These are phyloP conservation scores for Cercophora newfieldiana DNA, from an alignment of 495 filamentous ascomycete genomes.

Conservation along the genomic window DNA sequence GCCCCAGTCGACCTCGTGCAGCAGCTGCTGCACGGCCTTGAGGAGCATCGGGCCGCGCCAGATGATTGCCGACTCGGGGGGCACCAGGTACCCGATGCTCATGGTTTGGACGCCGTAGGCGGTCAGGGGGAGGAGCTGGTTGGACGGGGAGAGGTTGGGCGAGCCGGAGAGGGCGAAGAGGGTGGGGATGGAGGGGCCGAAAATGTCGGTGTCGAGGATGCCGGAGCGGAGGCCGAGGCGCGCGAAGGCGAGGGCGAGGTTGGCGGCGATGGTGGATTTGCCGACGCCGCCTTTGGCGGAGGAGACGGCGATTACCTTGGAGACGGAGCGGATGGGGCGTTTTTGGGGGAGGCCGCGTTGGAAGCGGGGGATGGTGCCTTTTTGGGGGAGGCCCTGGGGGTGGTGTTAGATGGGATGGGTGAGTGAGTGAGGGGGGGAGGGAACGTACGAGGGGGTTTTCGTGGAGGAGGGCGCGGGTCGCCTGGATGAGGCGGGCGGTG, in stretches of 20 bases:
- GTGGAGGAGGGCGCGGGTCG: constrained; percentile 65
- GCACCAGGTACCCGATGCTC: constrained; percentile 95
- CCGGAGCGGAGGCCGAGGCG: constrained; percentile 76
- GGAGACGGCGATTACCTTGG: constrained; percentile 86
- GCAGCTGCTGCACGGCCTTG: constrained; percentile 92
- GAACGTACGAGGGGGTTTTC: constrained; percentile 81
- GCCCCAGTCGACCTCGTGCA: constrained; percentile 90
- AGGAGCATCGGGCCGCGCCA: constrained; percentile 98
- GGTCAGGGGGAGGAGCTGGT: constrained; percentile 82
- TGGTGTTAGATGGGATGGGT: constrained; percentile 19
- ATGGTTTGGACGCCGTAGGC: constrained; percentile 97
- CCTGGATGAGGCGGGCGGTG: constrained; percentile 61
- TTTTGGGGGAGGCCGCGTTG: constrained; percentile 82
- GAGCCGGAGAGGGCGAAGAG: constrained; percentile 73
- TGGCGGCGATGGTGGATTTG: constrained; percentile 91
- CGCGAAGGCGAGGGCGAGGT: constrained; percentile 83
- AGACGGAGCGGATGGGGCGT: constrained; percentile 74
- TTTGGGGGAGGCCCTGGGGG: constrained; percentile 73
- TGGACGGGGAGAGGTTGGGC: constrained; percentile 66
- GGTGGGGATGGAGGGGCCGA: constrained; percentile 92
- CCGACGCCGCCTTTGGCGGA: constrained; percentile 97
- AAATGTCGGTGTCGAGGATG: constrained; percentile 94
- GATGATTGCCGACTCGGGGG: constrained; percentile 72
- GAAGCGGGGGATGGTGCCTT: constrained; percentile 76
- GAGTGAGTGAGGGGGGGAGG: not conserved